Evolutionary conservation across 2,329 filamentous ascomycete species (phyloP).

Genomic region (Pestalotiopsis sp.): DNA sequence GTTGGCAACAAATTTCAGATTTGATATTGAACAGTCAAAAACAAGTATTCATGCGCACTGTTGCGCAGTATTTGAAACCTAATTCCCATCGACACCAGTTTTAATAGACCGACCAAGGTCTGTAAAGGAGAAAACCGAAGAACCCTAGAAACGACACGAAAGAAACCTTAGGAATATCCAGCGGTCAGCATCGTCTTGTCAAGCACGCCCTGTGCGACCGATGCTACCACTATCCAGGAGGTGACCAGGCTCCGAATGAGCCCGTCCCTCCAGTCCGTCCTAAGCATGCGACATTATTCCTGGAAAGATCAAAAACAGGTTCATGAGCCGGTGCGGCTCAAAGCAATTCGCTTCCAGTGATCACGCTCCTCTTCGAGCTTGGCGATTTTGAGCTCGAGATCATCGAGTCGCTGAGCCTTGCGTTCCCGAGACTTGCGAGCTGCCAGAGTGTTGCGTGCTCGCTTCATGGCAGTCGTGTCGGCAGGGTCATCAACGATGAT

Average conservation of each 20-base stretch:
- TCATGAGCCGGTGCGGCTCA: slow-evolving; percentile 40
- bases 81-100: neutral
- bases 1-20: neutral
- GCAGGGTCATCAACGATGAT: slow-evolving; percentile 75
- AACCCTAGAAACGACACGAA: neutral
- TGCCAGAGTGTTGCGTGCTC: slow-evolving; percentile 89
- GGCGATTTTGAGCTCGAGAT: slow-evolving; percentile 73
- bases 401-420: slow-evolving; percentile 76
- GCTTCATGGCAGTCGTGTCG: slow-evolving; percentile 84
- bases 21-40: neutral
- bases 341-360: slow-evolving; percentile 64
- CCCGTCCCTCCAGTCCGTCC: slow-evolving; percentile 37
- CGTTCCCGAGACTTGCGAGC: slow-evolving; percentile 90
- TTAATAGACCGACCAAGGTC: neutral
- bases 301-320: slow-evolving; percentile 23
- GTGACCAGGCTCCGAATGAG: slow-evolving; percentile 22
- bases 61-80: neutral
- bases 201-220: slow-evolving; percentile 28
- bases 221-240: slow-evolving; percentile 27
- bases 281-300: slow-evolving; percentile 23
- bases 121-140: neutral
- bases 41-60: neutral
- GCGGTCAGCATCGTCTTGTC: slow-evolving; percentile 13
- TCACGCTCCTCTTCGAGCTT: slow-evolving; percentile 69
- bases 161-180: neutral